Base-by-base conservation (phyloP, 768 basidiomycete species). In the Rhizopogon roseolus region DNA sequence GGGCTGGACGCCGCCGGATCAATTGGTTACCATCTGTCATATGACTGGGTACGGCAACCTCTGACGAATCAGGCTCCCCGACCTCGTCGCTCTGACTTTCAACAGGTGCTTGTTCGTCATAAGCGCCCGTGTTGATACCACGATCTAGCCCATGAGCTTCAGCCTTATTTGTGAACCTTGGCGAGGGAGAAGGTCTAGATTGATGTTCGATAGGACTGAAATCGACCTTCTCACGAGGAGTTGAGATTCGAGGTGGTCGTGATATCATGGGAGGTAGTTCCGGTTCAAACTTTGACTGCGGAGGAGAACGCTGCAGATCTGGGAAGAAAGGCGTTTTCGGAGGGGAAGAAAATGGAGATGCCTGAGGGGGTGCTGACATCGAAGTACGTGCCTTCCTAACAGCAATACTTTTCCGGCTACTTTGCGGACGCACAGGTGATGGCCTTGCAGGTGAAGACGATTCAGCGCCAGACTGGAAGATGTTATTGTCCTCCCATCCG, bases 401-500 rank as follows among this genome's bases (percentile, higher is more conserved):
- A 6, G 54, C 59, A 55, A 60, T 54, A 63, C 65, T 55, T 57
- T 73, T 77, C 57, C 78, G 72, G 54, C 76, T 64, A 42, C 73
- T 58, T 68, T 77, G 76, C 51, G 73, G 60, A 59, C 75, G 70
- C 54, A 71, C 55, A 42, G 84, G 86, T 5, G 84, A 80, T 36
- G 86, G 82, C 16, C 84, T 85, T 9, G 66, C 68, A 34, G 90
- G 90, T 13, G 89, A 91, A 6, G 89, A 89, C n/a, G 86, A 88
- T 61, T 93, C 90, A 5, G 86, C 86, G n/a, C 89, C 90, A 8
- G 89, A 91, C 64, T 93, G 90, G 66, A 93, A 93, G 28, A 91
- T 82, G 58, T 93, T 93, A 63, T 90, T 91, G 59, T 92, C 90
- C 63, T 93, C 90, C 90, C 90, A 93, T 34, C 88, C 89, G 60